Percentiles rank a stretch among this genome's conserved stretches.
phyloP scores from a whole-genome alignment of 352 stramenopile species.

The Phytophthora hybrid region DNA sequence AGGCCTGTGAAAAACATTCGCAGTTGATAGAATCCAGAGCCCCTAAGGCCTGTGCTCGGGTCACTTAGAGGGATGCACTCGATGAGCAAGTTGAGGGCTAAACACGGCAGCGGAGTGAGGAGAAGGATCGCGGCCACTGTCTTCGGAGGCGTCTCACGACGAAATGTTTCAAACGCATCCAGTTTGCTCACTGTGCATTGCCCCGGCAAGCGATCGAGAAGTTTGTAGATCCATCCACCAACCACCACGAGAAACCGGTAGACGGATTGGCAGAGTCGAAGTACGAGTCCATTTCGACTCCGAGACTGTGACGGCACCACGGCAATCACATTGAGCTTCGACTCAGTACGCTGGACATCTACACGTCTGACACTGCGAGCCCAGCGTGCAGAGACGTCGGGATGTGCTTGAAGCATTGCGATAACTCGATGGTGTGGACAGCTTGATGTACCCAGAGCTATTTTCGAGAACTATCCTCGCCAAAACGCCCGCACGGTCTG shows the following conservation, averaged over 20 bases:
- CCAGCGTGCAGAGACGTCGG: background rate
- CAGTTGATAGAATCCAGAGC: conserved; percentile 33
- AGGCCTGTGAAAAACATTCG: conserved; percentile 19
- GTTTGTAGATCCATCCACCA: conserved; percentile 2
- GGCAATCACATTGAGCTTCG: background rate
- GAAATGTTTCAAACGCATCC: conserved; percentile 28
- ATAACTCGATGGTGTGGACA: background rate
- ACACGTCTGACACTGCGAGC: background rate
- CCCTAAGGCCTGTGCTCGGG: conserved; percentile 10
- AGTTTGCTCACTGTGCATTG: conserved; percentile 45
- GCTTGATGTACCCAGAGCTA: background rate
- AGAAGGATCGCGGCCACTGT: conserved; percentile 21
- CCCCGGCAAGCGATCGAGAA: conserved; percentile 21
- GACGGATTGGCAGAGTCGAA: background rate
- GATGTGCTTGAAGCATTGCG: background rate
- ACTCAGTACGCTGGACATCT: background rate
- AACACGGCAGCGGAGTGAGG: conserved; percentile 30
- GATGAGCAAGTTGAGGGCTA: conserved; percentile 34
- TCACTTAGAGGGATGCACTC: conserved; percentile 38
- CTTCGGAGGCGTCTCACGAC: background rate
- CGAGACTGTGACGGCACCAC: background rate
- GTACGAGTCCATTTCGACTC: background rate
- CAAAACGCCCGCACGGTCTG: too few species aligned
- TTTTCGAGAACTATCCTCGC: background rate
- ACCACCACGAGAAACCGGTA: background rate